Evolutionary conservation across 228 moss, liverwort and hornwort species (phyloP).

Genomic region (Sphagnum fallax): DNA sequence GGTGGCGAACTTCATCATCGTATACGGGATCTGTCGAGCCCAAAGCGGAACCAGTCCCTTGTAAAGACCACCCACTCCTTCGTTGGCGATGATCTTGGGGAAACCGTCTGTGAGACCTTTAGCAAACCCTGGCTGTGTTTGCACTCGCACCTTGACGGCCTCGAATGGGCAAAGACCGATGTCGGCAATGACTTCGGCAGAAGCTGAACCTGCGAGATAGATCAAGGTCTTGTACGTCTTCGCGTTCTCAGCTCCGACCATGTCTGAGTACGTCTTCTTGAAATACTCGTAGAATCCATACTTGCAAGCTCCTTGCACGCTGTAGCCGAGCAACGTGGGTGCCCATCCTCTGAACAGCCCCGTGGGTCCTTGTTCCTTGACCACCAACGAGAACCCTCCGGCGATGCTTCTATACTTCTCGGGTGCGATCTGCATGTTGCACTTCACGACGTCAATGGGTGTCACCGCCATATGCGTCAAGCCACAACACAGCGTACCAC

Average conservation of each 20-base stretch:
- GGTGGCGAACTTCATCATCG: conserved; percentile 55
- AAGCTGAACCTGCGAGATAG: conserved; percentile 43
- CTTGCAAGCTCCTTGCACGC: conserved; percentile 50
- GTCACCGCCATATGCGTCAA: background rate
- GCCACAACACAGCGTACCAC: conserved; percentile 3
- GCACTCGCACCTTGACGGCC: conserved; percentile 56
- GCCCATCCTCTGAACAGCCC: conserved; percentile 45
- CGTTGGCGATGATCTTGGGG: conserved; percentile 27
- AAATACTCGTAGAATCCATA: conserved; percentile 52
- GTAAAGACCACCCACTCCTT: conserved; percentile 42
- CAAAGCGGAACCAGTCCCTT: conserved; percentile 54
- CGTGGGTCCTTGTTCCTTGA: conserved; percentile 27
- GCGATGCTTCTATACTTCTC: conserved; percentile 36
- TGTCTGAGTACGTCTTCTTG: conserved; percentile 44
- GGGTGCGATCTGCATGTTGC: conserved; percentile 36
- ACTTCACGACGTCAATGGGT: conserved; percentile 5
- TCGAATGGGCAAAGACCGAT: conserved; percentile 51
- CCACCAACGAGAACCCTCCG: conserved; percentile 21
- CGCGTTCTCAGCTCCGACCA: conserved; percentile 33
- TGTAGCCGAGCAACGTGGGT: conserved; percentile 44
- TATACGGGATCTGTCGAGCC: conserved; percentile 58
- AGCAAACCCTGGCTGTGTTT: conserved; percentile 49
- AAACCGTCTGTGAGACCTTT: conserved; percentile 42
- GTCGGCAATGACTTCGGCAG: conserved; percentile 53
- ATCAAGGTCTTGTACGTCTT: conserved; percentile 39